These are phyloP conservation scores for Cercophora sp. DNA, from an alignment of 495 filamentous ascomycete species.

Conservation along the genomic window DNA sequence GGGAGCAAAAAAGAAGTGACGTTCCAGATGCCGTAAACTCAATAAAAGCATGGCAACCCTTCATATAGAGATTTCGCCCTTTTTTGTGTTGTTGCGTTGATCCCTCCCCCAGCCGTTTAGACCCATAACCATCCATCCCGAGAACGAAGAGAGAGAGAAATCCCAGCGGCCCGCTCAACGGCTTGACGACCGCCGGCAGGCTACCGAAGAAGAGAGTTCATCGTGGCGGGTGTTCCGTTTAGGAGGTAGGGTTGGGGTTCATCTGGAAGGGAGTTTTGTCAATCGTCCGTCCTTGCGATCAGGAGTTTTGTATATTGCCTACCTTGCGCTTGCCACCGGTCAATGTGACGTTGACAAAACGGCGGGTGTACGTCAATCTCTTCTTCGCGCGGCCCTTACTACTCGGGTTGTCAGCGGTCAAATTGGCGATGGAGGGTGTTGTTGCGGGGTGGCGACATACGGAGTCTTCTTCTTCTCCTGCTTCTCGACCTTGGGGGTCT, in stretches of 20 bases:
- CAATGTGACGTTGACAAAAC: conserved; percentile 99
- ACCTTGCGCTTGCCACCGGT: conserved; percentile 99
- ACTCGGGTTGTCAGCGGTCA: conserved; percentile 15
- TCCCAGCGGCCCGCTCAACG: background rate
- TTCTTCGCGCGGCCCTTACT: conserved; percentile 96
- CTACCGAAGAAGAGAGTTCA: conserved; percentile 14
- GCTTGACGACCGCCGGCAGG: background rate
- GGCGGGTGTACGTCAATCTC: conserved; percentile 92
- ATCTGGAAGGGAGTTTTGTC: conserved; percentile 30
- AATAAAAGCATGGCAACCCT: too few species aligned
- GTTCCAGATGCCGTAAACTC: too few species aligned
- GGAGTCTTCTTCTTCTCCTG: conserved; percentile 91
- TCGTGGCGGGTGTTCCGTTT: conserved; percentile 20
- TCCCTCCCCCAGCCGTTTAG: too few species aligned
- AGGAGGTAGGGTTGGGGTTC: conserved; percentile 50
- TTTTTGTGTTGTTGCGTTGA: too few species aligned
- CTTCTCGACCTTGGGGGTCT: conserved; percentile 68
- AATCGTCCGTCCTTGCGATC: background rate
- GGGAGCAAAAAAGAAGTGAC: too few species aligned
- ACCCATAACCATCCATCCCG: too few species aligned
- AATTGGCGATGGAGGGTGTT: background rate
- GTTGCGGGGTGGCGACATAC: conserved; percentile 14
- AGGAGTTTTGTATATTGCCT: conserved; percentile 6
- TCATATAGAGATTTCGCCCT: too few species aligned
- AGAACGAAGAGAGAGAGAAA: background rate